Evolutionary conservation across 371 early-diverging fungal genomes (phyloP), one percentile per base, ranked within the genome.

Genomic region (Circinella umbellata): DNA sequence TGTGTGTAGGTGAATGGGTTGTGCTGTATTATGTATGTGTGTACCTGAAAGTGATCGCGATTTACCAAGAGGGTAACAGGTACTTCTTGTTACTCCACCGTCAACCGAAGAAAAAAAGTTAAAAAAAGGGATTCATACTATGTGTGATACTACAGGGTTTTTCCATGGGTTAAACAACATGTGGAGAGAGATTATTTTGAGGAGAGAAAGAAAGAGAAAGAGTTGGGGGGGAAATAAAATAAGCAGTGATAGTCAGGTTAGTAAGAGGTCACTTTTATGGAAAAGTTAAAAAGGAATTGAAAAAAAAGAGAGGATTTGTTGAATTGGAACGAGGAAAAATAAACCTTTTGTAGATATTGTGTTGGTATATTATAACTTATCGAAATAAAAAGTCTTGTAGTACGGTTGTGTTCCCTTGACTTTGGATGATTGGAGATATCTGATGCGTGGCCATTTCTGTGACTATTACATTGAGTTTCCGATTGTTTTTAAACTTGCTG

Each of bases 171-270:
- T 15, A 51, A 51, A 51, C 51, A 51, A 17, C n/a, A n/a, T 42
- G 6, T 42, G 6, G 42, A 9, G 42, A 42, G 42, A 9, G 42
- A 60, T 17, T 63, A 57, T 39, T 61, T 46, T 64, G 55, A 34
- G 11, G 51, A 27, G 9, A 47, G 57, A 38, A 66, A 39, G 54
- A 63, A 65, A 55, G 42, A 61, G 66, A 61, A 53, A 48, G 39
- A 55, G 66, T 54, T 9, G 37, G 59, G 42, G 59, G 42, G 7
- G 8, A 59, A 47, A 48, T 15, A 51, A 64, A 57, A 38, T 34
- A 46, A 64, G 39, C 57, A 38, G 20, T 42, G 11, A n/a, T 51
- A 51, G 51, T 51, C 17, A 51, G 51, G 51, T 51, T 51, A 51
- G 51, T n/a, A 51, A 51, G 7, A 15, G 14, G 51, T 51, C 5